Conservation (phyloP, 148 eudicot species). For the Amaranthus hypochondriacus region DNA sequence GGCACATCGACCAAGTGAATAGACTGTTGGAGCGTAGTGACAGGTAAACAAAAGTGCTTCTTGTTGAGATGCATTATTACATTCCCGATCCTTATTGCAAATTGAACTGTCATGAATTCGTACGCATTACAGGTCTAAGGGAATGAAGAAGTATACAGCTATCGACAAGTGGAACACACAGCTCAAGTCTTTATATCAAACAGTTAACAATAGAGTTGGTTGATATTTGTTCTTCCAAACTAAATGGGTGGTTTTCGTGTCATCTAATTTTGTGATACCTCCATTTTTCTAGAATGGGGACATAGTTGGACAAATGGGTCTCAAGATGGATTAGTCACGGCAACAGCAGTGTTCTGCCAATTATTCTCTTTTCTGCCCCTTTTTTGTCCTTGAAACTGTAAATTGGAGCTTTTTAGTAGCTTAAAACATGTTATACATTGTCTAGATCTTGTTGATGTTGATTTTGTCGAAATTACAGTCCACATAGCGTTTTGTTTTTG, state of each 20-base stretch:
- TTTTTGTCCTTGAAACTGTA: constrained; percentile 14
- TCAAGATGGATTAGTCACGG: constrained; percentile 5
- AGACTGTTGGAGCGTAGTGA: constrained; percentile 77
- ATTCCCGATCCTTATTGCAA: background rate
- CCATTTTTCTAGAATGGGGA: constrained; percentile 6
- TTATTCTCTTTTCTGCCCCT: background rate
- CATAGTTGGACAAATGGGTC: constrained; percentile 12
- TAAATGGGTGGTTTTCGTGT: background rate
- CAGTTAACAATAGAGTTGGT: constrained; percentile 64
- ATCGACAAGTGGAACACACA: constrained; percentile 95
- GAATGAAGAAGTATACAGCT: constrained; percentile 86
- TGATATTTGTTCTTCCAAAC: constrained; percentile 25
- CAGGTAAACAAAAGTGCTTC: constrained; percentile 33
- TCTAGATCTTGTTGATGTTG: constrained; percentile 1
- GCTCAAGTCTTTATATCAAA: constrained; percentile 68
- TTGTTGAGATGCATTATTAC: background rate
- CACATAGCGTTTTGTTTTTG: background rate
- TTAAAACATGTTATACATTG: constrained; percentile 3
- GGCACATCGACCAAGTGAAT: constrained; percentile 98
- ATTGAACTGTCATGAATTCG: background rate
- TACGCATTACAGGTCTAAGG: constrained; percentile 64
- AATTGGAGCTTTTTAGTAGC: constrained; percentile 17
- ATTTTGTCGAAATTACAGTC: constrained; percentile 8
- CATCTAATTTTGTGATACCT: constrained; percentile 10
- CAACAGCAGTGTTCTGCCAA: constrained; percentile 2